Evolutionary conservation across 805 yeast genomes (phyloP).

Genomic region (Wickerhamiella bombiphila): DNA sequence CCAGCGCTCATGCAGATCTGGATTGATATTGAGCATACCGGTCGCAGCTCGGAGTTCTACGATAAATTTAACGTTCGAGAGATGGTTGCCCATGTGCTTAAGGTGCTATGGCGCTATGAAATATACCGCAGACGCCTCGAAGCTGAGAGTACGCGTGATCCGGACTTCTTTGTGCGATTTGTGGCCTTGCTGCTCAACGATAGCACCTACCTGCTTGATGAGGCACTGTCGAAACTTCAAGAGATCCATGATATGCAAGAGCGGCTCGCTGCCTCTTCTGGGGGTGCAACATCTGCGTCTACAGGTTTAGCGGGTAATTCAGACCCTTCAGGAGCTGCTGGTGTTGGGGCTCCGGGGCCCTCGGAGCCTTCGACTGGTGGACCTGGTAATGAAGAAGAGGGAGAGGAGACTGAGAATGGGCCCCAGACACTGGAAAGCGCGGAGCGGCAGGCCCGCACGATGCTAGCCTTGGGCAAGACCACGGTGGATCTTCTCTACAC

Average conservation of each 20-base stretch:
- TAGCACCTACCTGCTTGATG: conserved; percentile 81
- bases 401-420: conserved; percentile 22
- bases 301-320: neutral
- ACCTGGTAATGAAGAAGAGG: conserved; percentile 37
- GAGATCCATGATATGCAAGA: conserved; percentile 63
- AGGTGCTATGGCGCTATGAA: conserved; percentile 67
- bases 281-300: neutral
- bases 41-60: conserved; percentile 86
- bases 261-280: too few relatives aligned
- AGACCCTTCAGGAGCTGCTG: neutral
- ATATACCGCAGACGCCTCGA: conserved; percentile 54
- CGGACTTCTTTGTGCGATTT: conserved; percentile 78
- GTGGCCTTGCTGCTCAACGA: conserved; percentile 87
- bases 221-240: conserved; percentile 64
- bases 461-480: conserved; percentile 69
- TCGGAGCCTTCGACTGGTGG: conserved; percentile 28
- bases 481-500: conserved; percentile 65
- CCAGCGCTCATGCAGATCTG: conserved; percentile 80
- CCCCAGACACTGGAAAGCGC: conserved; percentile 40
- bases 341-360: neutral
- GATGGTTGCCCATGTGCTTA: conserved; percentile 69
- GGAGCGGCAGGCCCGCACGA: conserved; percentile 66
- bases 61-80: conserved; percentile 89
- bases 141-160: conserved; percentile 48
- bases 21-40: conserved; percentile 91